phyloP scores from a whole-genome alignment of 805 yeast species.

The Saturnispora serradocipensis region DNA sequence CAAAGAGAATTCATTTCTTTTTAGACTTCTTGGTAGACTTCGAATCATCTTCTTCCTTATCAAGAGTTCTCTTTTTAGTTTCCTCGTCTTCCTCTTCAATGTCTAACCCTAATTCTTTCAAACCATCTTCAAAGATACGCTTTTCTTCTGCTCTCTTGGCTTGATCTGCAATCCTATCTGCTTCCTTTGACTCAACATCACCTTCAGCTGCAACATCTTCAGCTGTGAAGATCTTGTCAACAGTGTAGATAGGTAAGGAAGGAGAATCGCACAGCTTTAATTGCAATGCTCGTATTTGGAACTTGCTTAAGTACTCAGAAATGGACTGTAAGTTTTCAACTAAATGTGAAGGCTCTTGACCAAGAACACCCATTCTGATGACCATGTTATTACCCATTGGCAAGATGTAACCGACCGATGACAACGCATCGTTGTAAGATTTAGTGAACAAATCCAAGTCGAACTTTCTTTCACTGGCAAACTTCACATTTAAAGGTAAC shows the following conservation, averaged over 20 bases:
- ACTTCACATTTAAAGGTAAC: constrained; percentile 56
- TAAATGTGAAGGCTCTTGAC: constrained; percentile 39
- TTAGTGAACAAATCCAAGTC: constrained; percentile 44
- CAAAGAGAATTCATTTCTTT: not conserved
- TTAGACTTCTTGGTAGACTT: not conserved
- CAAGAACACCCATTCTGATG: constrained; percentile 55
- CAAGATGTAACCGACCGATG: constrained; percentile 51
- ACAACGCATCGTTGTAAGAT: constrained; percentile 49
- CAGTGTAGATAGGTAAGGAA: constrained; percentile 71
- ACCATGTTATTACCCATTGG: constrained; percentile 67
- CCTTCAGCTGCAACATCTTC: constrained; percentile 37
- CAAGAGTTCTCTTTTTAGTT: constrained; percentile 20
- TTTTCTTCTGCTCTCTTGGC: constrained; percentile 19
- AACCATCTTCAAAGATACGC: constrained; percentile 61
- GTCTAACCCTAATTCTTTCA: constrained; percentile 72
- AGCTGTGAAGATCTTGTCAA: constrained; percentile 42
- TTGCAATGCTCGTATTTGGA: constrained; percentile 46
- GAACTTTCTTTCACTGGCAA: constrained; percentile 19
- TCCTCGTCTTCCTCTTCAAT: constrained; percentile 57
- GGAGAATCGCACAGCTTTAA: constrained; percentile 69
- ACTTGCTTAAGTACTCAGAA: constrained; percentile 34
- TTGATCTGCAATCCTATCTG: constrained; percentile 28
- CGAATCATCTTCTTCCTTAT: not conserved
- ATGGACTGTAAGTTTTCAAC: constrained; percentile 54
- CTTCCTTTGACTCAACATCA: constrained; percentile 18